Percentiles rank a stretch among this genome's conserved stretches.
Evolutionary conservation across 768 basidiomycete species (phyloP).

Genomic region (Leucocoprinus sp.): DNA sequence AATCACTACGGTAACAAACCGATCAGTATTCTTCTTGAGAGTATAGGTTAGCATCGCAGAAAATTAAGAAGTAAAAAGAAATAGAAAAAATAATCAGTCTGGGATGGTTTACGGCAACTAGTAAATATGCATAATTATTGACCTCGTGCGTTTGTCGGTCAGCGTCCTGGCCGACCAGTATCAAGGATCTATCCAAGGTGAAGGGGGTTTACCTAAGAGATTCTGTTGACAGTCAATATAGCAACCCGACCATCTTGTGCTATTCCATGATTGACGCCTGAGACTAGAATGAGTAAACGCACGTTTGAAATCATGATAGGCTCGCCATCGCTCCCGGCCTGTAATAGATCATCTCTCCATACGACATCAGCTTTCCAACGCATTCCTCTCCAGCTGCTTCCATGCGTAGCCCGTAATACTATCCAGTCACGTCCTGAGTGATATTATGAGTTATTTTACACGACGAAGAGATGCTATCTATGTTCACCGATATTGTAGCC

Average conservation of each 20-base stretch:
- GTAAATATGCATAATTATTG: no score
- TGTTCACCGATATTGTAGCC: constrained; percentile 60
- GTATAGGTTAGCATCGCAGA: no score
- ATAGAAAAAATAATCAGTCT: no score
- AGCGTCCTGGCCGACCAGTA: no score
- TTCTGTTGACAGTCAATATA: constrained; percentile 57
- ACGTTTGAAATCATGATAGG: constrained; percentile 3
- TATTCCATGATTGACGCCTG: constrained; percentile 78
- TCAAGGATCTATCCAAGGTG: no score
- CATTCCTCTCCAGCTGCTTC: constrained; percentile 52
- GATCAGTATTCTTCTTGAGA: no score
- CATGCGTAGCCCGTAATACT: constrained; percentile 55
- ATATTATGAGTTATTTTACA: not conserved
- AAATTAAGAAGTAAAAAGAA: no score
- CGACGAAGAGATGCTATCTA: not conserved
- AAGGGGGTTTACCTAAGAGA: not conserved
- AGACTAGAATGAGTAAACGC: not conserved
- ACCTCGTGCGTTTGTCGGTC: no score
- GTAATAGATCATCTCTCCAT: constrained; percentile 63
- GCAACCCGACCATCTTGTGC: constrained; percentile 75
- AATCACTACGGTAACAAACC: no score
- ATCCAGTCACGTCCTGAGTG: constrained; percentile 62
- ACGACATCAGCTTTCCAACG: constrained; percentile 76
- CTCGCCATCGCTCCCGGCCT: constrained; percentile 60
- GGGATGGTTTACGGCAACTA: no score